Base-by-base conservation (phyloP, 2,329 filamentous ascomycete genomes). In the Monosporascus sp. region DNA sequence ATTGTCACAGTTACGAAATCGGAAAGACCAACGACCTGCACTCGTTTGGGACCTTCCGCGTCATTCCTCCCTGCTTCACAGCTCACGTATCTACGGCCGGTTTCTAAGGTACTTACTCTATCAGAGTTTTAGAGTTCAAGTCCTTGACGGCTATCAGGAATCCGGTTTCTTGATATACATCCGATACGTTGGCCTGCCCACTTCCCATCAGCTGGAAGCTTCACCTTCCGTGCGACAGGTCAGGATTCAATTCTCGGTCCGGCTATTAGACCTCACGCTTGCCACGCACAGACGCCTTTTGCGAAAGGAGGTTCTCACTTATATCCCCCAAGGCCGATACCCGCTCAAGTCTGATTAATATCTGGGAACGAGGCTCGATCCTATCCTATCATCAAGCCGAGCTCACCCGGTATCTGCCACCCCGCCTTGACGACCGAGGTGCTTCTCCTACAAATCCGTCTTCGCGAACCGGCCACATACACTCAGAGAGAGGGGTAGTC, bases 401-500 rank as follows among this genome's bases (percentile, higher is more conserved):
- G n/a, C 22, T n/a, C 43, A 46, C 11, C 11, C 31, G 31, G 31
- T 34, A 34, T 34, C 43, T 46, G 17, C 8, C 43, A 27, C 43
- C 43, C 43, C 43, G 20, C 43, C 24, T 46, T 24, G 26, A 24
- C 22, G 14, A 46, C 43, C 17, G 14, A 46, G 43, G 20, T 46
- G 43, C 17, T 26, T 17, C 17, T 31, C 24, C 24, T 31, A 46
- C 24, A 22, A 26, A 24, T 46, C 11, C 22, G 9, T n/a, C n/a
- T 44, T 22, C 43, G 16, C 24, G 26, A 43, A 11, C 6, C 22
- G n/a, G 22, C 24, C 43, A 19, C 14, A 46, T 24, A 14, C 43
- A 17, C 16, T 17, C 43, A 27, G 20, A 53, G 26, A 55, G 52
- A 59, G 65, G 64, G 61, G 64, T 56, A 41, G 62, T 66, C 65